These are phyloP conservation scores for Boletus insuetus DNA, from an alignment of 768 basidiomycete genomes.

Conservation along the genomic window DNA sequence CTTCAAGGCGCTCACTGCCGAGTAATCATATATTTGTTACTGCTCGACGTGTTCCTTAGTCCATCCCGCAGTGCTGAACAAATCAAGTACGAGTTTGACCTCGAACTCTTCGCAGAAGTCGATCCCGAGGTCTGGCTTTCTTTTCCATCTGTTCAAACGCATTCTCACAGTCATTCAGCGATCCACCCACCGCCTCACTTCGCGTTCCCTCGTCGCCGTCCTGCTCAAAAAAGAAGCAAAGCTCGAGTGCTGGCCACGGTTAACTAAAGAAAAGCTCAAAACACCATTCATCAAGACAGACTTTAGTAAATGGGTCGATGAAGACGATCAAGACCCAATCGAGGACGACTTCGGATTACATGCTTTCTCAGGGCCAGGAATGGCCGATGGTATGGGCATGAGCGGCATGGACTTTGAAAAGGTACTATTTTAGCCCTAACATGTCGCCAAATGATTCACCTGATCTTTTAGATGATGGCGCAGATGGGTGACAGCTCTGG, in stretches of 20 bases:
- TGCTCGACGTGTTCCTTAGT: slow-evolving; percentile 3
- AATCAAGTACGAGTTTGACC: slow-evolving; percentile 69
- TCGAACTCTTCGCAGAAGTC: slow-evolving; percentile 76
- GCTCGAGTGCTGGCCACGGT: slow-evolving; percentile 86
- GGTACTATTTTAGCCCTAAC: slow-evolving; percentile 34
- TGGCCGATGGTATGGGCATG: neutral
- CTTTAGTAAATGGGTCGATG: slow-evolving; percentile 94
- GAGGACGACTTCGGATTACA: no score
- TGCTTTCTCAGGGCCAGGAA: no score
- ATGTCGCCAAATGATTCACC: slow-evolving; percentile 2
- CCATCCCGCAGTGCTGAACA: slow-evolving; percentile 36
- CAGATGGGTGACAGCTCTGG: slow-evolving; percentile 29
- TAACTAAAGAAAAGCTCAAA: slow-evolving; percentile 85
- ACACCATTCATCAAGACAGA: slow-evolving; percentile 89
- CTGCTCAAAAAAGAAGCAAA: slow-evolving; percentile 79
- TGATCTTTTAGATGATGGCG: slow-evolving; percentile 40
- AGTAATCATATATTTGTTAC: slow-evolving; percentile 41
- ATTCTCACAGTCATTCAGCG: slow-evolving; percentile 12
- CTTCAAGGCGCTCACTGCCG: slow-evolving; percentile 58
- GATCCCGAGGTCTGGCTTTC: slow-evolving; percentile 58
- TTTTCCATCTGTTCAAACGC: neutral
- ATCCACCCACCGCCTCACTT: slow-evolving; percentile 51
- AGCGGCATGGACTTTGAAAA: slow-evolving; percentile 39
- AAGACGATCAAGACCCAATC: no score
- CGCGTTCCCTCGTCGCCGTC: slow-evolving; percentile 63